Conservation (phyloP, 2,329 filamentous ascomycete species). For the Apiospora kogelbergensis region DNA sequence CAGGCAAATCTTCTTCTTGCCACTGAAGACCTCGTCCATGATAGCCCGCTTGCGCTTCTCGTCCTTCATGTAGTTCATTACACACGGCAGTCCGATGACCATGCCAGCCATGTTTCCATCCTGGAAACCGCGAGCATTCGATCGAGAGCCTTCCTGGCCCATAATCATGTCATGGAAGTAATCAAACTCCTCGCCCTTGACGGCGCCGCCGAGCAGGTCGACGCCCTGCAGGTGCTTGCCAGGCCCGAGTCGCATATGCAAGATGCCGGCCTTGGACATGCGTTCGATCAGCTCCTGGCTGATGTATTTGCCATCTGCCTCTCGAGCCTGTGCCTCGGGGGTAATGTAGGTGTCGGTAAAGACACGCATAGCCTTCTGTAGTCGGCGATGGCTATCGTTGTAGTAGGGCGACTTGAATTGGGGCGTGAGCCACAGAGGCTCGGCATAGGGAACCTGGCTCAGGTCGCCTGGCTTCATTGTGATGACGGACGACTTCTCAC, state of each 20-base stretch:
- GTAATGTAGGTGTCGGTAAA: constrained; percentile 72
- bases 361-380: constrained; percentile 69
- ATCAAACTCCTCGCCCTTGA: constrained; percentile 80
- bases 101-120: constrained; percentile 88
- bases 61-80: constrained; percentile 76
- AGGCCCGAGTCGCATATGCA: constrained; percentile 82
- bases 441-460: constrained; percentile 77
- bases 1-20: constrained; percentile 85
- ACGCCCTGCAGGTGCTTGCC: constrained; percentile 78
- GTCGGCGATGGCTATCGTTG: constrained; percentile 67
- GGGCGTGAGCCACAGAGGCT: constrained; percentile 79
- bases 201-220: constrained; percentile 64
- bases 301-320: constrained; percentile 72
- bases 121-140: constrained; percentile 76
- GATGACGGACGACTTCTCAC: constrained; percentile 74
- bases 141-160: constrained; percentile 69
- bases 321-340: constrained; percentile 74
- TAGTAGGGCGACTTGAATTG: constrained; percentile 80
- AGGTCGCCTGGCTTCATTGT: constrained; percentile 70
- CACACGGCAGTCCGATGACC: constrained; percentile 77
- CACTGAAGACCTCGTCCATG: constrained; percentile 70
- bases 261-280: constrained; percentile 71
- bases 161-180: constrained; percentile 84
- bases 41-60: constrained; percentile 65
- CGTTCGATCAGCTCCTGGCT: constrained; percentile 71